Percentiles rank a stretch among this genome's conserved stretches.
These are phyloP conservation scores for Neckera pumila DNA, from an alignment of 225 moss, liverwort and hornwort species.

Conservation along the genomic window DNA sequence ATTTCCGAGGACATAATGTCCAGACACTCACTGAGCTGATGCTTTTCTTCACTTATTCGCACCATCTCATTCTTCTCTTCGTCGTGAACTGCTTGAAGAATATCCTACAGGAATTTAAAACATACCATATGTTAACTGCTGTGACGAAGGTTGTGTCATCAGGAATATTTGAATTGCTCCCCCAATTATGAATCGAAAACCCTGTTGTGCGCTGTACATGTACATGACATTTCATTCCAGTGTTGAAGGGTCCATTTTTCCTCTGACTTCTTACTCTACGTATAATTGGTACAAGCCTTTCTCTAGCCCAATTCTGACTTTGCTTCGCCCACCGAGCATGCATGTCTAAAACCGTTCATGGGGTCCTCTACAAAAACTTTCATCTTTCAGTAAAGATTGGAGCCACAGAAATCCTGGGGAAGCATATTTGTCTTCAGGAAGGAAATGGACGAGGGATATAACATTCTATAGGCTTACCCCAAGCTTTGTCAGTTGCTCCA, in stretches of 20 bases:
- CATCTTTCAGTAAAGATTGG: neutral
- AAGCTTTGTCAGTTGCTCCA: conserved; percentile 1
- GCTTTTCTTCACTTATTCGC: conserved; percentile 49
- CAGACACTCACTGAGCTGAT: conserved; percentile 58
- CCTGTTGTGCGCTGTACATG: neutral
- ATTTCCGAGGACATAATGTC: conserved; percentile 70
- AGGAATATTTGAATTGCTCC: neutral
- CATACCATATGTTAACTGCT: neutral
- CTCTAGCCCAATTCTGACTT: neutral
- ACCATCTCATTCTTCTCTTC: neutral
- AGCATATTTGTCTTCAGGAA: neutral
- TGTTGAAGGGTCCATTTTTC: neutral
- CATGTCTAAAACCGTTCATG: neutral
- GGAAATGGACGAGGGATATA: neutral
- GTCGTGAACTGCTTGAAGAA: neutral
- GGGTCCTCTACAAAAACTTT: neutral
- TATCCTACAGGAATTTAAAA: neutral
- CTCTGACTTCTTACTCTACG: neutral
- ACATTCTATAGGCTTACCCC: neutral
- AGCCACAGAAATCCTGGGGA: neutral
- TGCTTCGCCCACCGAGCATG: neutral
- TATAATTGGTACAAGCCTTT: neutral
- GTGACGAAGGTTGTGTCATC: neutral
- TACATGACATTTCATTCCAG: neutral
- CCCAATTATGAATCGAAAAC: neutral